Base-by-base conservation (phyloP, 192 early-diverging fungal genomes). In the Chytriomyces hyalinus region DNA sequence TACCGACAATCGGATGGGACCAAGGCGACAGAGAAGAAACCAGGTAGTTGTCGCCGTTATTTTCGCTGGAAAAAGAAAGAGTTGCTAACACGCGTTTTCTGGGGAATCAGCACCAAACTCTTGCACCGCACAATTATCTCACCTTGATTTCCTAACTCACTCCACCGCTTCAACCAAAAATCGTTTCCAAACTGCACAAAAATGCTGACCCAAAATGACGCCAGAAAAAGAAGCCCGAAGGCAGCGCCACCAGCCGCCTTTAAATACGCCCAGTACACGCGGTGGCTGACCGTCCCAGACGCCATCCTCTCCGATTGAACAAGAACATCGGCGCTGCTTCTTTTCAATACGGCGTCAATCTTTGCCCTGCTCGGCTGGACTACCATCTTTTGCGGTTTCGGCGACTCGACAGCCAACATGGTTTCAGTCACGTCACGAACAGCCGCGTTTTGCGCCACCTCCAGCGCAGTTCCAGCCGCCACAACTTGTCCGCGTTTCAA, bases 401-500 rank as follows among this genome's bases (percentile, higher is more conserved):
- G 45, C 6, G 17, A 28, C 49, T 20, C 22, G 24, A 26, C 74
- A 2, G 8, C 71, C 17, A 75, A 17, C 65, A 57, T 75, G 26
- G 22, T 28, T 9, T 65, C 63, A 57, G 36, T 44, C n/a, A 75
- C 64, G 20, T 66, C 74, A 47, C 6, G 8, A 43, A 73, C 71
- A 6, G 70, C 71, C 8, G 45, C 36, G 48, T 80, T 53, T 49
- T 60, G 8, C 22, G 65, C 76, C 7, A 85, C 36, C 48, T 78
- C 75, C 49, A 7, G 13, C 20, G 82, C 61, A 11, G 80, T 70
- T 9, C 82, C 84, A 20, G 57, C 28, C 73, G 88, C 87, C 11
- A 84, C 81, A 46, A 94, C 83, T 44, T 81, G 67, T 24, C 93
- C 92, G 6, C 90, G 84, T 22, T 90, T 83, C 59, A 95, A 67